Evolutionary conservation across 345 rosid species (phyloP), one percentile per base, ranked within the genome.

Genomic region (Bretschneidera sinensis): DNA sequence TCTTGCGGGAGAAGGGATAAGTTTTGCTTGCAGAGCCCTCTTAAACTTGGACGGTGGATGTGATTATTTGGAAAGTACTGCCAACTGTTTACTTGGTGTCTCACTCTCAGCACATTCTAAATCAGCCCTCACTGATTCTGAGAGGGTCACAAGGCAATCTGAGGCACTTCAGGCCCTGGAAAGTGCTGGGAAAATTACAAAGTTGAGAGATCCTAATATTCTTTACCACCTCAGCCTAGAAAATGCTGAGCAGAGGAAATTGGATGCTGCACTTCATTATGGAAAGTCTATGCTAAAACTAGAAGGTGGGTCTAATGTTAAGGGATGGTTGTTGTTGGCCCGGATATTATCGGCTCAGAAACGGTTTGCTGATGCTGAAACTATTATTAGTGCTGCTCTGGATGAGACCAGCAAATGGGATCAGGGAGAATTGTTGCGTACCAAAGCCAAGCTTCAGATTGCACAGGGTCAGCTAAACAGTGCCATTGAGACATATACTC

Each of bases 391-490:
- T 61, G 86, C 83, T 4, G 95, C 89, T 17, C 70, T 89, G 69
- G 87, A 87, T 14, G 87, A 86, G 67, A 81, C 88, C 39, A 86
- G 81, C 51, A 83, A 78, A 66, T 89, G 89, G 95, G 91, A 86
- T 52, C 95, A 89, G 43, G 91, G 91, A 71, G 91, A 83, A 63
- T 74, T 89, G 59, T 76, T 89, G 83, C 81, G 83, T 72, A 74
- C 89, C 61, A 83, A 78, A 65, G 95, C 97, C 10, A 89, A 78
- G 69, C 71, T 89, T 66, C 87, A 86, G 66, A 66, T 89, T 61
- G 86, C 91, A 19, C 87, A 77, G 66, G 83, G 89, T 54, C 81
- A 65, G 24, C 57, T 85, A 34, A 78, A 74, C 63, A 65, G 58
- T 60, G 91, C 86, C 22, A 74, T 83, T 39, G 73, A 76, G 67